Evolutionary conservation across 805 yeast species (phyloP), one percentile per base, ranked within the genome.

Genomic region (Komagataella ulmi): DNA sequence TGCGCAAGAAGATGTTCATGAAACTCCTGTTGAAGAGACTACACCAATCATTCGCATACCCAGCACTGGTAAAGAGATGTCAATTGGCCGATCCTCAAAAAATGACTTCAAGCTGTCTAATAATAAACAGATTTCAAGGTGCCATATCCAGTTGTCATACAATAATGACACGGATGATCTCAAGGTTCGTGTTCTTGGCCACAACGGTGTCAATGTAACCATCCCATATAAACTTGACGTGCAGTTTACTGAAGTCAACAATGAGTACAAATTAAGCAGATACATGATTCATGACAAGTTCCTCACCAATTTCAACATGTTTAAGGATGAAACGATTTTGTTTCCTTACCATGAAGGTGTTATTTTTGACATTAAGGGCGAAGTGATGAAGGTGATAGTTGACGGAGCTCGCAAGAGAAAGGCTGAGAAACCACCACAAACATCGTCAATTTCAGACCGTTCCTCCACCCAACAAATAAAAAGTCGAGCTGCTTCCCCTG

Each of bases 171-270:
- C 63, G 8, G 68, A 75, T 40, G 58, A 70, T 48, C 63, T 88
- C 47, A 69, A 67, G 14, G 63, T 91, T 50, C 76, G 76, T 47
- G 91, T 97, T 65, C 64, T 80, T 51, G 97, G 98, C 3, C 77
- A 81, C 67, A 91, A 91, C 64, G 97, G 97, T 8, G 68, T 86
- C 50, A 74, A 77, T 7, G 76, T 89, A 17, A 71, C 76, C 3
- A 75, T 88, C 45, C 93, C 96, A 0, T 66, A 63, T 17, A 58
- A 60, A 17, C 56, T 71, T 10, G 57, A 63, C 17, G 72, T 72
- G 46, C 66, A 67, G n/a, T 58, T 60, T 40, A 49, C 51, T 18
- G 61, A 58, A 2, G 53, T 53, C 17, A 56, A 62, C 7, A 54
- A 57, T 18, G 54, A 54, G 24, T 62, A 57, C 44, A 48, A 51